A percentile compares a stretch with the other conserved stretches of the same genome.
These are phyloP conservation scores for Malassezia equina DNA, from an alignment of 1,284 basidiomycete species.

Conservation along the genomic window DNA sequence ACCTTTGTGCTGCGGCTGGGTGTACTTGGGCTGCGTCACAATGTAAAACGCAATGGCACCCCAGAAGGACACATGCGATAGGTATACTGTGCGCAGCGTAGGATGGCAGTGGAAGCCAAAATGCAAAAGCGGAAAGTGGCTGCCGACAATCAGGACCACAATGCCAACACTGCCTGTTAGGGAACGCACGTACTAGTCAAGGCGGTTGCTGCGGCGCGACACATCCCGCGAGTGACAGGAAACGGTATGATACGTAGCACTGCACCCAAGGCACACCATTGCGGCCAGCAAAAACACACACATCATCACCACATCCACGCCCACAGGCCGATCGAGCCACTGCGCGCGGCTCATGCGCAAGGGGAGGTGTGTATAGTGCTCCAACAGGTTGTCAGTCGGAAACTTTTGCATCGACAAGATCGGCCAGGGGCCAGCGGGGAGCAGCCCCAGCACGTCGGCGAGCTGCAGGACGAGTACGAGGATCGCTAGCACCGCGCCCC, in stretches of 20 bases:
- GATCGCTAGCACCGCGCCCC: conserved; percentile 62
- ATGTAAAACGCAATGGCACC: conserved; percentile 58
- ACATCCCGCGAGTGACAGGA: conserved; percentile 65
- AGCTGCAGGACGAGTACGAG: conserved; percentile 50
- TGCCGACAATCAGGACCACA: conserved; percentile 59
- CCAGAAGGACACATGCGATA: neutral
- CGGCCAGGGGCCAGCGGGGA: conserved; percentile 11
- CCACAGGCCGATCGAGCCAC: conserved; percentile 50
- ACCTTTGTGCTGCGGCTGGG: conserved; percentile 63
- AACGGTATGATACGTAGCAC: conserved; percentile 67
- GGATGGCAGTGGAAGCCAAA: conserved; percentile 15
- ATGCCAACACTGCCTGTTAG: conserved; percentile 50
- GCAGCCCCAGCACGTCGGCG: conserved; percentile 21
- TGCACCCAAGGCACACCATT: conserved; percentile 63
- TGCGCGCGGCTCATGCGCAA: neutral
- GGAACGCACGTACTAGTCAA: conserved; percentile 23
- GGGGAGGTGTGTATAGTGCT: neutral
- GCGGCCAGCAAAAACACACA: conserved; percentile 63
- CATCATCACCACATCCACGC: conserved; percentile 60
- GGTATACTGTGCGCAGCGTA: conserved; percentile 29
- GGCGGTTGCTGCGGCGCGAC: conserved; percentile 28
- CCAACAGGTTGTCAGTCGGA: neutral
- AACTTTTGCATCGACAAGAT: neutral
- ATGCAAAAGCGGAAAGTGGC: conserved; percentile 61
- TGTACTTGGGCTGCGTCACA: conserved; percentile 68